phyloP scores from a whole-genome alignment of 208 protist genomes.

The Tritrichomonas musculus region DNA sequence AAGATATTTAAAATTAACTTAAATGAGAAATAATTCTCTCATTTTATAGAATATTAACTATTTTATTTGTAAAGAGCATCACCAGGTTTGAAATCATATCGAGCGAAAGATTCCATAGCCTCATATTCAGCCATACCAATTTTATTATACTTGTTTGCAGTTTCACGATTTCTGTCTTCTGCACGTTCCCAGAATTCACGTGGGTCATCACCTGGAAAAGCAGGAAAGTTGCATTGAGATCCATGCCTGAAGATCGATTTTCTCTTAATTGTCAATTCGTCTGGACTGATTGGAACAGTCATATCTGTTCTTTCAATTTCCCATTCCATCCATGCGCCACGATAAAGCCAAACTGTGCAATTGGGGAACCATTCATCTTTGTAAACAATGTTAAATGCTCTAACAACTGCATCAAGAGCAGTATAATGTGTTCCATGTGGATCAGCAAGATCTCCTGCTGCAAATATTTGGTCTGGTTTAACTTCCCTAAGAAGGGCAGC shows the following conservation, averaged over 20 bases:
- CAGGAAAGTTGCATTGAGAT: background rate
- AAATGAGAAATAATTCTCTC: too few species aligned
- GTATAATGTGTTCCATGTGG: slow-evolving; percentile 8
- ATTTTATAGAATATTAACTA: too few species aligned
- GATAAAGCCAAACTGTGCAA: background rate
- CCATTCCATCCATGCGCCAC: slow-evolving; percentile 3
- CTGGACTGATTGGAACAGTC: background rate
- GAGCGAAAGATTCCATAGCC: background rate
- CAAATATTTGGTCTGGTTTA: background rate
- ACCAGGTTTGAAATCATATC: background rate
- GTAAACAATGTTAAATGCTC: background rate
- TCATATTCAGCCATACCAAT: background rate
- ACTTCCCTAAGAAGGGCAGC: background rate
- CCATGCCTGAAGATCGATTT: background rate
- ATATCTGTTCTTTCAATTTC: background rate
- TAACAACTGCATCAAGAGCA: background rate
- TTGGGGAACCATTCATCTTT: background rate
- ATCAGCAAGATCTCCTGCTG: background rate
- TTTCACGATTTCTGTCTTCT: background rate
- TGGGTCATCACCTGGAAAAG: background rate
- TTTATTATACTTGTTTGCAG: background rate
- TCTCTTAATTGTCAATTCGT: background rate
- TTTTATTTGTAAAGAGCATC: too few species aligned
- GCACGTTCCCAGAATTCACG: slow-evolving; percentile 16
- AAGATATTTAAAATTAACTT: too few species aligned